Evolutionary conservation across 2,329 filamentous ascomycete genomes (phyloP), one percentile per base, ranked within the genome.

Genomic region (Clonostachys sp.): DNA sequence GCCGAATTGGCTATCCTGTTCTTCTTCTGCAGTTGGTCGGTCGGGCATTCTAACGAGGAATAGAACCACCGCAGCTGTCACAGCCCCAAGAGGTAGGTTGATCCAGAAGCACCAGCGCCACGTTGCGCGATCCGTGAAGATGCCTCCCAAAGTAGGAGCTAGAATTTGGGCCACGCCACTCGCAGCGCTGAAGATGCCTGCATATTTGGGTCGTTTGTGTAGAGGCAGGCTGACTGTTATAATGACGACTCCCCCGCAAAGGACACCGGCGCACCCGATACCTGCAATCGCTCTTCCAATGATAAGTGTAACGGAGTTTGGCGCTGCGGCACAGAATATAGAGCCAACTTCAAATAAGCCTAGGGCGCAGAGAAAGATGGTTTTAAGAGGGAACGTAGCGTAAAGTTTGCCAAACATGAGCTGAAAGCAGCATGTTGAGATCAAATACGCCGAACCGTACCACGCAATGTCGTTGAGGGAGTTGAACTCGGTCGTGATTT

Each of bases 381-480:
- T 12, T 45, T 60, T 60, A 46, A 24, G 33, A 47, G 73, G 67
- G 53, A 79, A 81, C 51, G 77, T 76, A 52, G 70, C 73, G 58
- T 78, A 81, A 34, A 81, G 68, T 36, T 75, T 67, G 10, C 77
- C 77, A 55, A 77, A 80, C 9, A 78, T 55, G 5, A 78, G 65
- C 54, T 79, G 74, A 18, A 42, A 43, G 17, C 42, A 35, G 40
- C 45, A 47, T 5, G 17, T 20, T 13, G 50, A 47, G 30, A 51
- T 35, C 18, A 62, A 65, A 57, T 83, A 82, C 2, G 78, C 73
- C 35, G 78, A 80, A 5, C 77, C 80, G 58, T 84, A 84, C 81
- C 81, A 85, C 46, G 79, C 80, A 48, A 84, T 78, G 51, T 84
- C 81, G 3, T 75, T 74, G 3, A 83, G 62, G 45, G 77, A 77